Evolutionary conservation across 306 rosid species (phyloP).

Genomic region (Cicer bijugum): DNA sequence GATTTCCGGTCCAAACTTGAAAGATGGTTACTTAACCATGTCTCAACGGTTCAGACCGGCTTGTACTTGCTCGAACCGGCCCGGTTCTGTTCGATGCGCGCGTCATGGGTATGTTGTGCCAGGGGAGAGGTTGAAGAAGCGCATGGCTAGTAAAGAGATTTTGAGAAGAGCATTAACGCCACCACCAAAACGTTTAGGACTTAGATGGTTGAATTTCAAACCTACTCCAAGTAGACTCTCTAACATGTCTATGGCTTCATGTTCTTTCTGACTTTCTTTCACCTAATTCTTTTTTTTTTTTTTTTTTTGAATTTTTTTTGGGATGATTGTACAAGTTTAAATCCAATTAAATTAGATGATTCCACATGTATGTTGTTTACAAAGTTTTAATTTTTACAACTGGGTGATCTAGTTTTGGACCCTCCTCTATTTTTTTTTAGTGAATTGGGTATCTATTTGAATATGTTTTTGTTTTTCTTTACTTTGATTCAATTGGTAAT

Average conservation of each 20-base stretch:
- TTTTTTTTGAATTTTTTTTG: not conserved
- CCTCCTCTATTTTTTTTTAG: not conserved
- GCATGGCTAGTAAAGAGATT: slow-evolving; percentile 63
- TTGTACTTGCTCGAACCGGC: slow-evolving; percentile 60
- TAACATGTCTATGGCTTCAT: slow-evolving; percentile 73
- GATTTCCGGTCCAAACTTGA: not conserved
- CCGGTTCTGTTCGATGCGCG: slow-evolving; percentile 59
- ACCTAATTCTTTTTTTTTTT: not conserved
- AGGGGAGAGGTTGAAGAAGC: slow-evolving; percentile 56
- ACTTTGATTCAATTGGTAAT: not conserved
- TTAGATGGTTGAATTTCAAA: slow-evolving; percentile 82
- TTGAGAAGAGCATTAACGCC: slow-evolving; percentile 78
- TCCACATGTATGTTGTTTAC: slow-evolving; percentile 28
- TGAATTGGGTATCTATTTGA: not conserved
- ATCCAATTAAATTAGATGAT: slow-evolving; percentile 45
- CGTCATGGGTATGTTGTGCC: slow-evolving; percentile 60
- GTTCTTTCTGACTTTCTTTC: not conserved
- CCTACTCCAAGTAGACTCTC: slow-evolving; percentile 92
- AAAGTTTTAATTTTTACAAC: not conserved
- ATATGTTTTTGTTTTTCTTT: not conserved
- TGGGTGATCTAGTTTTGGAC: slow-evolving; percentile 12
- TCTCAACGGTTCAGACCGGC: slow-evolving; percentile 50
- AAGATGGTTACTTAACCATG: slow-evolving; percentile 31
- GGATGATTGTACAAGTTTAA: slow-evolving; percentile 46
- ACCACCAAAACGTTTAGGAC: slow-evolving; percentile 57